Evolutionary conservation across 2,329 filamentous ascomycete genomes (phyloP).

Genomic region (Aureobasidium sp.): DNA sequence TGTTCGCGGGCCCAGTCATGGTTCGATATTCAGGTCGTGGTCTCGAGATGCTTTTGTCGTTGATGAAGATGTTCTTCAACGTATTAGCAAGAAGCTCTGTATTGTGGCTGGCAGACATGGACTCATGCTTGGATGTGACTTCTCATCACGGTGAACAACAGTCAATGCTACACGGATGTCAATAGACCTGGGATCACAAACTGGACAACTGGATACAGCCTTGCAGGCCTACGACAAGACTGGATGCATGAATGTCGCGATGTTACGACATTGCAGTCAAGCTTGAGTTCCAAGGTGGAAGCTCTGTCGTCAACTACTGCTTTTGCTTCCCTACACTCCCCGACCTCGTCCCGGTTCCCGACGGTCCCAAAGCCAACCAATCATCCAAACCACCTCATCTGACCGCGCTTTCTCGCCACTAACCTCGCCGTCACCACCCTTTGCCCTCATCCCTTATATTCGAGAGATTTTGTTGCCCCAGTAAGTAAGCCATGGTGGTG

Average conservation of each 20-base stretch:
- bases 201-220: background rate
- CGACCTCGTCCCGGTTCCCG: background rate
- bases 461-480: background rate
- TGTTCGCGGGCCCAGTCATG: background rate
- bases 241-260: too few relatives aligned
- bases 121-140: background rate
- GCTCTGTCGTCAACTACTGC: background rate
- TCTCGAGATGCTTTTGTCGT: too few relatives aligned
- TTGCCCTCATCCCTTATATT: background rate
- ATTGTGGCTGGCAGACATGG: background rate
- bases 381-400: background rate
- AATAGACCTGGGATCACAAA: background rate
- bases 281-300: background rate
- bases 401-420: background rate
- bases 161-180: background rate
- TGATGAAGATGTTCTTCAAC: background rate
- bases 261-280: background rate
- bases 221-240: background rate
- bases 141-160: background rate
- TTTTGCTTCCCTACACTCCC: background rate
- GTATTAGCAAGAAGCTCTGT: background rate
- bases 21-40: background rate
- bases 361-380: background rate
- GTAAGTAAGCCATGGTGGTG: background rate
- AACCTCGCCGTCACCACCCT: background rate